A percentile compares a stretch with the other conserved stretches of the same genome.
Evolutionary conservation across 768 basidiomycete genomes (phyloP).

Genomic region (Tylopilus rubrobrunneus): DNA sequence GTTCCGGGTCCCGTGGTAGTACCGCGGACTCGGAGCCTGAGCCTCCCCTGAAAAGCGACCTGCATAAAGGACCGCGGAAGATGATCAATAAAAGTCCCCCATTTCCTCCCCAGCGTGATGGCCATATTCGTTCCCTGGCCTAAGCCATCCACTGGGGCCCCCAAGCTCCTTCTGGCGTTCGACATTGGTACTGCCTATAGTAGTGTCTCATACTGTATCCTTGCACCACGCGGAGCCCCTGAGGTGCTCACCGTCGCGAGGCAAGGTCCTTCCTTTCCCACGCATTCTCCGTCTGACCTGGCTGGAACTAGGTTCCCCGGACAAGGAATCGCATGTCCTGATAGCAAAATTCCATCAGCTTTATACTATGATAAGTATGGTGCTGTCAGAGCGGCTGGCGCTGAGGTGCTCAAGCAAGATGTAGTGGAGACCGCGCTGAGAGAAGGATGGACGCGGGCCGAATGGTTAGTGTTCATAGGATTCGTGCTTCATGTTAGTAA

Average conservation of each 20-base stretch:
- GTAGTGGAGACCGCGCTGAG: no score
- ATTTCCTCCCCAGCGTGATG: not conserved
- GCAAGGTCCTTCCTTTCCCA: not conserved
- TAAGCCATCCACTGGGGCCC: not conserved
- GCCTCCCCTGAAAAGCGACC: no score
- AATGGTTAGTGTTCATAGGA: slow-evolving; percentile 12
- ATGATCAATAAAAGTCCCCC: no score
- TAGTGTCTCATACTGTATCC: not conserved
- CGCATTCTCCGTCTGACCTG: not conserved
- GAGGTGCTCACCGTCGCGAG: slow-evolving; percentile 5
- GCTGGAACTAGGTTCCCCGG: slow-evolving; percentile 33
- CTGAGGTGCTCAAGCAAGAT: slow-evolving; percentile 33
- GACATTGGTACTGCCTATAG: not conserved
- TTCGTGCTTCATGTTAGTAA: no score
- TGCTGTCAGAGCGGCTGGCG: slow-evolving; percentile 35
- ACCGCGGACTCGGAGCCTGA: no score
- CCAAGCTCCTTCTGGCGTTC: not conserved
- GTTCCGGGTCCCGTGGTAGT: no score
- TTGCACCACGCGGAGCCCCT: slow-evolving; percentile 3
- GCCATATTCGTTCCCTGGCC: not conserved
- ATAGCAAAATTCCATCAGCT: slow-evolving; percentile 43
- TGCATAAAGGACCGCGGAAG: no score
- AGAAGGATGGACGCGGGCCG: not conserved
- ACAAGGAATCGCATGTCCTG: slow-evolving; percentile 34
- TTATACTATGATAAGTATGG: slow-evolving; percentile 41